phyloP scores from a whole-genome alignment of 257 asterid species.

The Lycium barbarum region DNA sequence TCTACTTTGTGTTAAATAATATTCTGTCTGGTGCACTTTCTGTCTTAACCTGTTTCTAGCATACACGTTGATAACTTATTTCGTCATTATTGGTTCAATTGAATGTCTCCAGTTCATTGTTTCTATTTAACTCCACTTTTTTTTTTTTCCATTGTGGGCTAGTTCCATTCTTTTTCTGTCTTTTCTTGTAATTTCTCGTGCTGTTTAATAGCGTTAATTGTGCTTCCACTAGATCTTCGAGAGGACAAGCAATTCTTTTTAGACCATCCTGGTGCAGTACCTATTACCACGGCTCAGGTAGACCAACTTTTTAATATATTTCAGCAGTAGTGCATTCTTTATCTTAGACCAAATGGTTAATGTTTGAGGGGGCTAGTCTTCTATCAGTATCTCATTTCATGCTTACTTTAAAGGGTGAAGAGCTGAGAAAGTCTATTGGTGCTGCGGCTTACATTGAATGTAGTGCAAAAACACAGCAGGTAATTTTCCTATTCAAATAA shows the following conservation, averaged over 20 bases:
- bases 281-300: conserved; percentile 70
- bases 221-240: conserved; percentile 67
- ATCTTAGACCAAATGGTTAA: neutral
- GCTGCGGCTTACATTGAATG: conserved; percentile 85
- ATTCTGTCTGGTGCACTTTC: neutral
- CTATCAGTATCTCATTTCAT: conserved; percentile 28
- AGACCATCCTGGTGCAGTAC: conserved; percentile 79
- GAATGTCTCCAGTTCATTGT: neutral
- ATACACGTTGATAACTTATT: neutral
- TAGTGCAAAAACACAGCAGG: conserved; percentile 87
- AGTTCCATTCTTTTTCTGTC: neutral
- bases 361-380: neutral
- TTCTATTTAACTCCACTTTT: neutral
- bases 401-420: conserved; percentile 67
- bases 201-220: neutral
- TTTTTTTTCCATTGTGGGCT: neutral
- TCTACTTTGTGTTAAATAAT: neutral
- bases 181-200: conserved; percentile 5
- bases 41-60: neutral
- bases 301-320: conserved; percentile 17
- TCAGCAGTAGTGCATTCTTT: neutral
- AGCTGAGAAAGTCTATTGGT: conserved; percentile 77
- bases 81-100: neutral
- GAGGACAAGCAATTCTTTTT: conserved; percentile 73
- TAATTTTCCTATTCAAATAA: conserved; percentile 22